Conservation (phyloP, 75 land plant genomes). For the Pinus albicaulis region DNA sequence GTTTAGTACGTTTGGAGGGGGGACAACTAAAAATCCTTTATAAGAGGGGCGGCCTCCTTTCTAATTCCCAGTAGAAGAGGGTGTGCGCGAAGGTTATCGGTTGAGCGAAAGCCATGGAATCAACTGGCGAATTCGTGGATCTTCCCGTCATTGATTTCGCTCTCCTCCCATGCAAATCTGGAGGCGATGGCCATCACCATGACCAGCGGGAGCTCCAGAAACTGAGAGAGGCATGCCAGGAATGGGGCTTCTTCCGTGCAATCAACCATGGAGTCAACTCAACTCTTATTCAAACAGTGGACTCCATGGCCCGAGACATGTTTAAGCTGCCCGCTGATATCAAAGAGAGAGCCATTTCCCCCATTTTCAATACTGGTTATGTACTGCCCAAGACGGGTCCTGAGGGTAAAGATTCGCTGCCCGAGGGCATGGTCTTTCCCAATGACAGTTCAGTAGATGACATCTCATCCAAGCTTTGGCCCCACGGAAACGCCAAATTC, state of each 20-base stretch:
- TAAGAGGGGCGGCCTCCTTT: background rate
- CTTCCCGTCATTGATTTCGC: background rate
- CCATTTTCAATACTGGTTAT: background rate
- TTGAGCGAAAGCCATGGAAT: background rate
- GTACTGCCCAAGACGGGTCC: constrained; percentile 21
- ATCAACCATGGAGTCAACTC: constrained; percentile 51
- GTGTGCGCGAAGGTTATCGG: too few species aligned
- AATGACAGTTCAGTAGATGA: background rate
- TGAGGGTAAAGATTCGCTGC: constrained; percentile 34
- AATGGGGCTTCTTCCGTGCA: constrained; percentile 57
- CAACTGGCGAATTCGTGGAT: background rate
- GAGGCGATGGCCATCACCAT: too few species aligned
- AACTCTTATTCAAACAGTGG: constrained; percentile 15
- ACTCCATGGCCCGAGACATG: constrained; percentile 7
- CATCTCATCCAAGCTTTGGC: too few species aligned
- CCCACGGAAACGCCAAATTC: background rate
- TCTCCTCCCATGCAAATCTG: background rate
- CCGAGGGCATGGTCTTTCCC: constrained; percentile 40
- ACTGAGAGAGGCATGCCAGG: constrained; percentile 27
- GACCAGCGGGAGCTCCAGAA: too few species aligned
- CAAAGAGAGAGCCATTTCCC: constrained; percentile 1
- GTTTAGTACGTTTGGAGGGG: too few species aligned
- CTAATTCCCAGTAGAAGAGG: too few species aligned
- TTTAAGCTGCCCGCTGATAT: constrained; percentile 33
- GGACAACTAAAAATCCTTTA: too few species aligned